Evolutionary conservation across 352 stramenopile genomes (phyloP).

Genomic region (Phytopythium kandeliae): DNA sequence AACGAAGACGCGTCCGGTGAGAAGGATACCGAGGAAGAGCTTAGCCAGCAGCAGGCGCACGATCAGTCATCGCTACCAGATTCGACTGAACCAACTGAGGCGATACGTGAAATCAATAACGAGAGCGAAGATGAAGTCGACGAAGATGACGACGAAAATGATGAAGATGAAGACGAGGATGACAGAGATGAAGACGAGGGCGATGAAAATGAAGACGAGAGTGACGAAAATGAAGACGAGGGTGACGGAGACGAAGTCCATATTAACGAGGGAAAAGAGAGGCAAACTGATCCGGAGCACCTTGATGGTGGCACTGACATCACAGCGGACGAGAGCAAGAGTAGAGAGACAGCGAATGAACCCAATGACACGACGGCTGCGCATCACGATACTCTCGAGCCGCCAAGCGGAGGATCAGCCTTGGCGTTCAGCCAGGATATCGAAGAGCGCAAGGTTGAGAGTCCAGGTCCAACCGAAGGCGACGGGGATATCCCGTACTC

Average conservation of each 20-base stretch:
- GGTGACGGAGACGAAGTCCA: no score
- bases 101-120: not conserved
- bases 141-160: not conserved
- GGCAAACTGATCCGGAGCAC: not conserved
- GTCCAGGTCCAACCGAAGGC: not conserved
- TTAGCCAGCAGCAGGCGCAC: not conserved
- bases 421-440: not conserved
- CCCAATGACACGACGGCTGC: not conserved
- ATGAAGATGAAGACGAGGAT: not conserved
- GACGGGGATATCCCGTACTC: not conserved
- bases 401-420: not conserved
- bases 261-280: no score
- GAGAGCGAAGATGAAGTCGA: not conserved
- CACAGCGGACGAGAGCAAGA: not conserved
- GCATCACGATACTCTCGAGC: not conserved
- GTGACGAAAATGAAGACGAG: no score
- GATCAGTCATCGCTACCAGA: not conserved
- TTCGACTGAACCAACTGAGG: not conserved
- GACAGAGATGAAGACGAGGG: not conserved
- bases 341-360: not conserved
- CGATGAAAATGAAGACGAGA: not conserved
- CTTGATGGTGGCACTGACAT: not conserved
- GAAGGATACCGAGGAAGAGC: slow-evolving; percentile 1
- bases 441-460: not conserved
- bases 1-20: slow-evolving; percentile 5